These are phyloP conservation scores for Candida montana DNA, from an alignment of 805 yeast species.

Conservation along the genomic window DNA sequence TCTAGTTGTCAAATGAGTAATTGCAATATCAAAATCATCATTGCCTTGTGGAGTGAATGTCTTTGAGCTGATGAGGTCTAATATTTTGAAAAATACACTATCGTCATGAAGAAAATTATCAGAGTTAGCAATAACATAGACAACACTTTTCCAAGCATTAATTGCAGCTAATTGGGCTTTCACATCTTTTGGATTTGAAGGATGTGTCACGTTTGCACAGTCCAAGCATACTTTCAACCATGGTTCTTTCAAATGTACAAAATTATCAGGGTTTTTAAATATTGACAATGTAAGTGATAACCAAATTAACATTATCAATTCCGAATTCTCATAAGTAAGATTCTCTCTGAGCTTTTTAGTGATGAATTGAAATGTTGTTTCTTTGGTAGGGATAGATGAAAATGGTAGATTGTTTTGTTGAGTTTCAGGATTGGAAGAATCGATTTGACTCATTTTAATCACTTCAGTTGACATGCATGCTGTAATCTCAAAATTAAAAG, in stretches of 20 bases:
- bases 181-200: not conserved
- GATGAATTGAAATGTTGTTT: not conserved
- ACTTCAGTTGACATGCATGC: constrained; percentile 10
- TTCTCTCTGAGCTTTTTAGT: not conserved
- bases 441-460: not conserved
- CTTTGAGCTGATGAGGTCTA: not conserved
- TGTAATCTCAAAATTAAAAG: constrained; percentile 17
- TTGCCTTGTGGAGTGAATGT: not conserved
- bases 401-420: not conserved
- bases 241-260: not conserved
- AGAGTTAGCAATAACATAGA: constrained; percentile 3
- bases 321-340: not conserved
- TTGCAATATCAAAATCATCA: not conserved
- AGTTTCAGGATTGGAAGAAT: not conserved
- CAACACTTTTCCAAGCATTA: constrained; percentile 6
- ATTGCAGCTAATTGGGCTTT: constrained; percentile 1
- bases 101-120: not conserved
- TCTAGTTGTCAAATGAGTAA: not conserved
- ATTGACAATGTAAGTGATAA: constrained; percentile 16
- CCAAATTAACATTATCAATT: constrained; percentile 16
- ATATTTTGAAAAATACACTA: not conserved
- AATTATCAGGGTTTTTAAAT: constrained; percentile 10
- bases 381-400: constrained; percentile 12
- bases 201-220: not conserved
- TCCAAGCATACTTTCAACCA: constrained; percentile 4